These are phyloP conservation scores for Tetraselmis striata DNA, from an alignment of 139 green algal species.

Conservation along the genomic window DNA sequence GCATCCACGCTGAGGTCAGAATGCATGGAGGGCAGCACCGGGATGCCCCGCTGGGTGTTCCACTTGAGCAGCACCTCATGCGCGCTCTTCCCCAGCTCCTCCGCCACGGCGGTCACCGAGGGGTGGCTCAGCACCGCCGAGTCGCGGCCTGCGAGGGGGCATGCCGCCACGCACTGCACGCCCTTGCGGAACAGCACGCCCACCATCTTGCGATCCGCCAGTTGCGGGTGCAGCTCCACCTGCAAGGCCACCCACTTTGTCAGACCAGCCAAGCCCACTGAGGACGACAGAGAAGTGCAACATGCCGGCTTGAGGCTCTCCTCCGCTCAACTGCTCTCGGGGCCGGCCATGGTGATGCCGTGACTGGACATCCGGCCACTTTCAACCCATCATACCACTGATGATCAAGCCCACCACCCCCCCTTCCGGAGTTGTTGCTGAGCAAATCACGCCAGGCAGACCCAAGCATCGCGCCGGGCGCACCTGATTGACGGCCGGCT, in stretches of 20 bases:
- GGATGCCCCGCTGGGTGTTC: slow-evolving; percentile 76
- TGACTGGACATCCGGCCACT: too few relatives aligned
- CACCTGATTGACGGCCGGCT: slow-evolving; percentile 68
- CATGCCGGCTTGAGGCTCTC: too few relatives aligned
- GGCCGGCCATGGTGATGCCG: too few relatives aligned
- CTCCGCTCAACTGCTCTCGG: too few relatives aligned
- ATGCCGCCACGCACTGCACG: slow-evolving; percentile 63
- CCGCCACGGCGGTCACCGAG: slow-evolving; percentile 40
- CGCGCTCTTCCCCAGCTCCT: slow-evolving; percentile 42
- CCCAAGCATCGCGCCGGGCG: too few relatives aligned
- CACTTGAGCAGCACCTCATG: slow-evolving; percentile 71
- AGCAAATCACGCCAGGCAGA: too few relatives aligned
- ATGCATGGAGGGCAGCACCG: slow-evolving; percentile 46
- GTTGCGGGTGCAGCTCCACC: slow-evolving; percentile 74
- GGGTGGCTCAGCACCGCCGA: slow-evolving; percentile 34
- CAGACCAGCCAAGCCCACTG: too few relatives aligned
- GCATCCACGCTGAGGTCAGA: slow-evolving; percentile 49
- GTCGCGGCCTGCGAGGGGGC: slow-evolving; percentile 38
- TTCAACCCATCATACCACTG: too few relatives aligned
- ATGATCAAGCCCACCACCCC: too few relatives aligned
- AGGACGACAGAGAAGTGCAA: too few relatives aligned
- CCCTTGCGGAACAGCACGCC: slow-evolving; percentile 62
- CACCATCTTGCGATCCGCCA: slow-evolving; percentile 67
- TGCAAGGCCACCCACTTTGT: slow-evolving; percentile 15
- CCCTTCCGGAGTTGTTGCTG: too few relatives aligned